phyloP scores from a whole-genome alignment of 78 protist genomes.

The Dictyostelium firmibasis region DNA sequence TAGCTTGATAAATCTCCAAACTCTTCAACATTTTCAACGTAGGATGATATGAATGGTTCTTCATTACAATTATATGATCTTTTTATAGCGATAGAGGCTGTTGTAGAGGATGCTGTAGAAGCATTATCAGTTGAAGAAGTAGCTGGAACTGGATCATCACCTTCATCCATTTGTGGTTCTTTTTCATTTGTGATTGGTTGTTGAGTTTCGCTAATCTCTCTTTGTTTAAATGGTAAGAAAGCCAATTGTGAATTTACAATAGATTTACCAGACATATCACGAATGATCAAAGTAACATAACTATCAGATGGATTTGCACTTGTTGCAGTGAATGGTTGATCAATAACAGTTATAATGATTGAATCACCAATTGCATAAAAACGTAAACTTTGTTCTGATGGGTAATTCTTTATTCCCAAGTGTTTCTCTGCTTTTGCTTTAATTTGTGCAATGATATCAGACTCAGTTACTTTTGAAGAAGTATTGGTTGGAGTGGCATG shows the following conservation, averaged over 20 bases:
- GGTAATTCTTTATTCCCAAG: constrained; percentile 1
- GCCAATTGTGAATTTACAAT: constrained; percentile 45
- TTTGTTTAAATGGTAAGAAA: constrained; percentile 25
- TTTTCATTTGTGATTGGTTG: background rate
- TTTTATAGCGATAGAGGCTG: background rate
- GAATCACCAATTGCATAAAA: constrained; percentile 53
- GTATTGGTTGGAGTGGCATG: constrained; percentile 10
- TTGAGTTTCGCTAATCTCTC: background rate
- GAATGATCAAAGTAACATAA: constrained; percentile 32
- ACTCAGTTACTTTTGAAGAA: constrained; percentile 26
- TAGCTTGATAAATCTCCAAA: background rate
- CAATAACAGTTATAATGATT: constrained; percentile 37
- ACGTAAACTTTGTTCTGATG: constrained; percentile 59
- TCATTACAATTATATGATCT: background rate
- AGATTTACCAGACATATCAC: constrained; percentile 66
- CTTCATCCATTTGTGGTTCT: background rate
- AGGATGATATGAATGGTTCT: constrained; percentile 13
- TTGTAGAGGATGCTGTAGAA: background rate
- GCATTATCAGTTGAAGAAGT: background rate
- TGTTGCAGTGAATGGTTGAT: constrained; percentile 31
- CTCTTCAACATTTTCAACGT: constrained; percentile 18
- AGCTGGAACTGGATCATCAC: background rate
- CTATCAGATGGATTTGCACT: background rate
- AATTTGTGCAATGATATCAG: constrained; percentile 11
- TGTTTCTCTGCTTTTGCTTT: constrained; percentile 20